These are phyloP conservation scores for Saccharomycopsis schoenii DNA, from an alignment of 805 yeast species.

Conservation along the genomic window DNA sequence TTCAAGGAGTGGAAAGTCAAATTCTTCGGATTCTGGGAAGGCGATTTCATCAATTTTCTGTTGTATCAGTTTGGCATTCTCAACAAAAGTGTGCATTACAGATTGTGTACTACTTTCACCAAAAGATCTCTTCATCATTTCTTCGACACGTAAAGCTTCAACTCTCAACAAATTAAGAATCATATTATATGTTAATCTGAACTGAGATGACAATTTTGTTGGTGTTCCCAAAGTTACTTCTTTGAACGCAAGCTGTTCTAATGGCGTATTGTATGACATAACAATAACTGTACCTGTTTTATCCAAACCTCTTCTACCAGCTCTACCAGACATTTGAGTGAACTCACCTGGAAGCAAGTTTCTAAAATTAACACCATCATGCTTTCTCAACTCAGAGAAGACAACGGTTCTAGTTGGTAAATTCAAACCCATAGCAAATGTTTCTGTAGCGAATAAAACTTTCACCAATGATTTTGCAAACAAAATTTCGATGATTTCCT, in stretches of 20 bases:
- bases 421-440: conserved; percentile 97
- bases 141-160: conserved; percentile 94
- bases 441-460: conserved; percentile 92
- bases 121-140: conserved; percentile 93
- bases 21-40: conserved; percentile 1
- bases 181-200: conserved; percentile 92
- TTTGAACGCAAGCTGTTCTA: conserved; percentile 50
- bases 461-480: conserved; percentile 82
- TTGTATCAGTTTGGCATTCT: conserved; percentile 45
- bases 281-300: conserved; percentile 88
- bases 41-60: conserved; percentile 32
- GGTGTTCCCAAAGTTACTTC: conserved; percentile 83
- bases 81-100: conserved; percentile 76
- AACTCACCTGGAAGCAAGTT: conserved; percentile 89
- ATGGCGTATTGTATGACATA: conserved; percentile 69
- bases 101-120: conserved; percentile 85
- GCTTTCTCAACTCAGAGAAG: conserved; percentile 75
- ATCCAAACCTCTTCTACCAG: conserved; percentile 96
- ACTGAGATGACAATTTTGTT: conserved; percentile 83
- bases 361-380: conserved; percentile 80
- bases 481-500: conserved; percentile 85
- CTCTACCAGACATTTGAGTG: conserved; percentile 98
- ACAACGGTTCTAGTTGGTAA: conserved; percentile 95
- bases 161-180: conserved; percentile 82
- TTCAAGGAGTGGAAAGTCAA: conserved; percentile 30